Base-by-base conservation (phyloP, 2,329 filamentous ascomycete species). In the Trematosphaeria pertusa region DNA sequence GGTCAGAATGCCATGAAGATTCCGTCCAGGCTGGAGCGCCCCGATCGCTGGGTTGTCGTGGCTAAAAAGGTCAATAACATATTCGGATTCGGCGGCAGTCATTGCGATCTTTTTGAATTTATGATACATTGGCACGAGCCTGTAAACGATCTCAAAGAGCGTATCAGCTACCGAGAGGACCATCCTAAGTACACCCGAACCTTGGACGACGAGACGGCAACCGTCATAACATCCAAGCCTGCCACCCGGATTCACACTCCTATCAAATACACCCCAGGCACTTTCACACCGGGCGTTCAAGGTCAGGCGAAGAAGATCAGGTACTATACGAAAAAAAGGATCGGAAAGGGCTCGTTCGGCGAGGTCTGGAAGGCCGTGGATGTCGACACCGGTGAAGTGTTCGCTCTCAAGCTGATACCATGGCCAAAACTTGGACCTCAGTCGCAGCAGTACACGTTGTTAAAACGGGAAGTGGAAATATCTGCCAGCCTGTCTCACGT, bases 11-110 rank as follows among this genome's bases (percentile, higher is more conserved):
- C 47, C 37, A 14, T 35, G 14, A n/a, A n/a, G n/a, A n/a, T n/a
- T n/a, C 47, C 37, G 14, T 46, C 46, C 20, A 12, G 42, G 43
- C 43, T 33, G 8, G 42, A 21, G n/a, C 43, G 47, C 28, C 31
- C 32, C 24, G 15, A 34, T 19, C 34, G 43, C 32, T 17, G 24
- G 42, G 42, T 50, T 26, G 47, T 50, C 18, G 37, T 50, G 15
- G 17, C 28, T 11, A 24, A 36, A 17, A 32, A 37, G 12, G 12
- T 30, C 6, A 48, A 48, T 37, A 37, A 5, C 24, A 5, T 17
- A 32, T 37, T 48, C 22, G 38, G 38, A 43, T 37, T 48, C 10
- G 38, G 45, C 15, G 45, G 45, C 36, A 21, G 11, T n/a, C n/a
- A 26, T 5, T 37, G 45, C 18, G 20, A 48, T 28, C 38, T 42